phyloP scores from a whole-genome alignment of 768 basidiomycete genomes.

The Lentinus tigrinus region DNA sequence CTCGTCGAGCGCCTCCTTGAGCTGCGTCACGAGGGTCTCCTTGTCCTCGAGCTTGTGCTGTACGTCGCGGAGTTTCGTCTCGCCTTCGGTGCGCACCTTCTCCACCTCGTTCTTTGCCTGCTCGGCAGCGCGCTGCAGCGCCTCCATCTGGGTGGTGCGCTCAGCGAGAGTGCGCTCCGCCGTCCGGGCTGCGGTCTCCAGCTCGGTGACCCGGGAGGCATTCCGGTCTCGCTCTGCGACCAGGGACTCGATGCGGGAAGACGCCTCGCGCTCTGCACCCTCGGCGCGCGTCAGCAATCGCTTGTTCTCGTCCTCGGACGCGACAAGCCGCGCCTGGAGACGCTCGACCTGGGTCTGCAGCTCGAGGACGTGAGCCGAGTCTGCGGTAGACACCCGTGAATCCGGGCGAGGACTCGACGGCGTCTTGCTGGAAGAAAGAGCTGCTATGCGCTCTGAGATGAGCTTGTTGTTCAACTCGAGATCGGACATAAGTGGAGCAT shows the following conservation, averaged over 20 bases:
- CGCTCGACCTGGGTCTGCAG: conserved; percentile 38
- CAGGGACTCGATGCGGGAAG: conserved; percentile 25
- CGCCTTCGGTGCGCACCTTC: conserved; percentile 45
- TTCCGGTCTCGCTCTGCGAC: conserved; percentile 48
- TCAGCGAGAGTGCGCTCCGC: conserved; percentile 45
- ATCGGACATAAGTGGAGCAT: conserved; percentile 26
- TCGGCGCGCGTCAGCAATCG: conserved; percentile 42
- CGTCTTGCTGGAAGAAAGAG: conserved; percentile 37
- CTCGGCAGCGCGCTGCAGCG: conserved; percentile 44
- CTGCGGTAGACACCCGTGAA: conserved; percentile 36
- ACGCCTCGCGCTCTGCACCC: conserved; percentile 18
- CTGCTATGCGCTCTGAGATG: conserved; percentile 50
- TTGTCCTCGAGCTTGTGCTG: conserved; percentile 45
- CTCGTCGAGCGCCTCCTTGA: conserved; percentile 53
- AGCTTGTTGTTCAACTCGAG: conserved; percentile 39
- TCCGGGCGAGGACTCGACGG: conserved; percentile 35
- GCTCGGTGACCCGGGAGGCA: conserved; percentile 36
- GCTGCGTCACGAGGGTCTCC: conserved; percentile 41
- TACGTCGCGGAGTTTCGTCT: conserved; percentile 40
- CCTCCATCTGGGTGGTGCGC: conserved; percentile 43
- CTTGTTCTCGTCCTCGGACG: conserved; percentile 69
- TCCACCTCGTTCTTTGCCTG: conserved; percentile 42
- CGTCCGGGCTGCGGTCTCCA: conserved; percentile 42
- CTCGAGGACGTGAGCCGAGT: conserved; percentile 27
- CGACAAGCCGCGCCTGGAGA: conserved; percentile 50